Evolutionary conservation across 805 yeast species (phyloP).

Genomic region (Metschnikowia chrysomelidarum): DNA sequence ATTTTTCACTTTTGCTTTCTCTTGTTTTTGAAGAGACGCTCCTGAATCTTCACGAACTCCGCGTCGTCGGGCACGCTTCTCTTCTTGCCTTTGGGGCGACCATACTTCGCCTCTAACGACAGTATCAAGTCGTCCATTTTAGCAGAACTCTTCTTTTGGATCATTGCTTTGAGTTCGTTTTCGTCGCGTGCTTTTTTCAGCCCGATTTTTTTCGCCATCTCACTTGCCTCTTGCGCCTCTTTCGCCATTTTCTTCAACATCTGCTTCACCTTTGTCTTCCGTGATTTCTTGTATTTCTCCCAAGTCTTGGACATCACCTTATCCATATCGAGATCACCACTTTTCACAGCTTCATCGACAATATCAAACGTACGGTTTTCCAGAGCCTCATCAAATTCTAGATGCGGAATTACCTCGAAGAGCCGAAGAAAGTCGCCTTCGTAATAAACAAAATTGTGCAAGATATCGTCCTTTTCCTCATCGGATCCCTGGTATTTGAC

Average conservation of each 20-base stretch:
- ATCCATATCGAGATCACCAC: slow-evolving; percentile 34
- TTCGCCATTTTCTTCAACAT: slow-evolving; percentile 51
- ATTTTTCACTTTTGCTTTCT: slow-evolving; percentile 4
- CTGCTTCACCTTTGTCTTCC: slow-evolving; percentile 47
- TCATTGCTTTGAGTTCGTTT: slow-evolving; percentile 46
- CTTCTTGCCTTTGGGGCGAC: slow-evolving; percentile 34
- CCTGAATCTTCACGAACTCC: slow-evolving; percentile 49
- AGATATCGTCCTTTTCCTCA: slow-evolving; percentile 63
- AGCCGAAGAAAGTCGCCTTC: slow-evolving; percentile 69
- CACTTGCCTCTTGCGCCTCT: slow-evolving; percentile 65
- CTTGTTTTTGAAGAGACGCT: slow-evolving; percentile 10
- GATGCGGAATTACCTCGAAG: slow-evolving; percentile 76
- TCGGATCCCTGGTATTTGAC: slow-evolving; percentile 56
- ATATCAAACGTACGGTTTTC: slow-evolving; percentile 59
- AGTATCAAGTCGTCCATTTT: slow-evolving; percentile 47
- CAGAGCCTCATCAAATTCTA: slow-evolving; percentile 57
- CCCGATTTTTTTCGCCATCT: slow-evolving; percentile 39
- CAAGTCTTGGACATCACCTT: slow-evolving; percentile 40
- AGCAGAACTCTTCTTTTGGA: slow-evolving; percentile 45
- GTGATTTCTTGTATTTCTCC: slow-evolving; percentile 48
- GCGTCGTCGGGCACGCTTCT: slow-evolving; percentile 42
- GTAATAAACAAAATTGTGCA: slow-evolving; percentile 52
- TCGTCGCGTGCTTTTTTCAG: slow-evolving; percentile 27
- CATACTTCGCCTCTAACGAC: slow-evolving; percentile 51
- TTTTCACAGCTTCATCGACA: slow-evolving; percentile 43